Percentiles rank a stretch among this genome's conserved stretches.
phyloP scores from a whole-genome alignment of 2,329 filamentous ascomycete genomes.

The Cladophialophora immunda region DNA sequence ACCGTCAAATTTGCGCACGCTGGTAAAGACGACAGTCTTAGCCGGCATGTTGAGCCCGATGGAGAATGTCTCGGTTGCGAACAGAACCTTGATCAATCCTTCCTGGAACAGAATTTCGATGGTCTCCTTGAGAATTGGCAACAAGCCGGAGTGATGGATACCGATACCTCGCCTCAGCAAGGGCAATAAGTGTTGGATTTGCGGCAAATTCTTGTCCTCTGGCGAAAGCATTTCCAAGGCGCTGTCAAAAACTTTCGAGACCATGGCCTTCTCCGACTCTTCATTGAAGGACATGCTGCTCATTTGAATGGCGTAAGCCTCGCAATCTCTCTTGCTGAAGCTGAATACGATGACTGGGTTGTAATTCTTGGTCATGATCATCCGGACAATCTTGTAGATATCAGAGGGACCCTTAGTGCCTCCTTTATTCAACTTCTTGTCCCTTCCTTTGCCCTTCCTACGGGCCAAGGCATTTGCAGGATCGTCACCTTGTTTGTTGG shows the following conservation, averaged over 20 bases:
- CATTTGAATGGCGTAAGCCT: conserved; percentile 87
- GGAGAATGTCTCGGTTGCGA: conserved; percentile 98
- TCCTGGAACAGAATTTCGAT: conserved; percentile 99
- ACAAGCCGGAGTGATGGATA: conserved; percentile 93
- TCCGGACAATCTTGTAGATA: conserved; percentile 97
- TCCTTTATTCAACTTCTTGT: conserved; percentile 91
- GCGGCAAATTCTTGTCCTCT: conserved; percentile 85
- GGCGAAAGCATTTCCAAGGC: conserved; percentile 93
- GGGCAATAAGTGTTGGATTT: conserved; percentile 90
- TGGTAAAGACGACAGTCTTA: conserved; percentile 98
- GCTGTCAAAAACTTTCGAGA: conserved; percentile 90
- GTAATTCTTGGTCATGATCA: conserved; percentile 98
- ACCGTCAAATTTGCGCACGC: conserved; percentile 94
- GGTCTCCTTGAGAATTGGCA: conserved; percentile 96
- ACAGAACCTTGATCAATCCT: conserved; percentile 95
- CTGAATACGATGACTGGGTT: conserved; percentile 99
- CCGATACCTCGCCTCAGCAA: conserved; percentile 91
- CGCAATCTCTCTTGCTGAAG: conserved; percentile 97
- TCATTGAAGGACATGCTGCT: conserved; percentile 92
- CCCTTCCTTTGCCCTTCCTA: conserved; percentile 85
- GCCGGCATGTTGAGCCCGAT: conserved; percentile 99
- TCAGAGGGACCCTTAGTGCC: conserved; percentile 77
- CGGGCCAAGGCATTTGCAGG: conserved; percentile 80
- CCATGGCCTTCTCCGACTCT: conserved; percentile 93
- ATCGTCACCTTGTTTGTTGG: conserved; percentile 86